Percentiles rank a stretch among this genome's conserved stretches.
Conservation (phyloP, 306 rosid species). For the Rubus idaeus region DNA sequence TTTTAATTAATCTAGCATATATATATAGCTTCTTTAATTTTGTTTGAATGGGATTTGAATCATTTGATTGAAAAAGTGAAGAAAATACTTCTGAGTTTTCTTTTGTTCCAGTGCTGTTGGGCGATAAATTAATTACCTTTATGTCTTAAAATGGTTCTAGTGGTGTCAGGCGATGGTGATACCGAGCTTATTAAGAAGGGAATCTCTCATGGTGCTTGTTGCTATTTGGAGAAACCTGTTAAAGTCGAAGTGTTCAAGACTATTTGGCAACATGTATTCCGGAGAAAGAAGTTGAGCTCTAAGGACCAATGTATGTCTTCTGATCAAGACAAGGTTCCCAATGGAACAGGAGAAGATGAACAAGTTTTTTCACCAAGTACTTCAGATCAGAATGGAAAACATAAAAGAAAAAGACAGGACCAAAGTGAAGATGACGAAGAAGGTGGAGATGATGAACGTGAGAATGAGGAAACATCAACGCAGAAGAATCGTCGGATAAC, state of each 20-base stretch:
- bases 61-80: background rate
- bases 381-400: conserved; percentile 30
- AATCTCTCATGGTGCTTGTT: conserved; percentile 77
- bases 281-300: conserved; percentile 52
- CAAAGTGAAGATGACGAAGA: conserved; percentile 58
- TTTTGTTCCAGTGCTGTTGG: background rate
- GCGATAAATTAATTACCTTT: background rate
- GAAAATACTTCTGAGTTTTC: background rate
- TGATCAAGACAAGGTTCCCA: conserved; percentile 26
- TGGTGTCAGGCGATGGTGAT: conserved; percentile 73
- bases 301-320: conserved; percentile 39
- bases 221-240: conserved; percentile 78
- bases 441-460: conserved; percentile 41
- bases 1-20: background rate
- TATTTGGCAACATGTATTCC: conserved; percentile 83
- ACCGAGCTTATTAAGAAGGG: conserved; percentile 83
- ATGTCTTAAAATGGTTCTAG: conserved; percentile 33
- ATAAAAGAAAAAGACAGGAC: conserved; percentile 50
- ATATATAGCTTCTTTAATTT: background rate
- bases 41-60: background rate
- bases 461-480: conserved; percentile 51
- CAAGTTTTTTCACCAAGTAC: conserved; percentile 28
- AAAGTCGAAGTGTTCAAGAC: conserved; percentile 69
- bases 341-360: conserved; percentile 31
- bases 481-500: conserved; percentile 65